These are phyloP conservation scores for Ashbya aceris DNA, from an alignment of 1,139 yeast species.

Conservation along the genomic window DNA sequence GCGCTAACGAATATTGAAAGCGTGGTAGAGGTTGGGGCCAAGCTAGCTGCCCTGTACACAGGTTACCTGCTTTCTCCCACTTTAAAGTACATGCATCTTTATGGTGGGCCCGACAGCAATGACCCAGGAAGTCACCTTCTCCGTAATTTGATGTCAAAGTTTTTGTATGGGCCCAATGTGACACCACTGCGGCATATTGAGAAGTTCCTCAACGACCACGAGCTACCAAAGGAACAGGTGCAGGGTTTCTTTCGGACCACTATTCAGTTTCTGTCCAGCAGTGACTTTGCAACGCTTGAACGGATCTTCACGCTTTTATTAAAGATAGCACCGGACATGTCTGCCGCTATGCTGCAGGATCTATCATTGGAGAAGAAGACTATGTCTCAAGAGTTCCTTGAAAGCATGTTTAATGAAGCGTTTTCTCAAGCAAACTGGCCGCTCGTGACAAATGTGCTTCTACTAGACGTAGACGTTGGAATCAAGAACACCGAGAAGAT, in stretches of 20 bases:
- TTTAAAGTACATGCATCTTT: slow-evolving; percentile 14
- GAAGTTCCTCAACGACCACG: slow-evolving; percentile 13
- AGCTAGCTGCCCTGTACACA: slow-evolving; percentile 15
- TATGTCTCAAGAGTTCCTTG: slow-evolving; percentile 40
- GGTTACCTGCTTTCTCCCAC: slow-evolving; percentile 18
- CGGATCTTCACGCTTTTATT: slow-evolving; percentile 35
- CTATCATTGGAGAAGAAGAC: slow-evolving; percentile 39
- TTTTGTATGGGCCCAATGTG: slow-evolving; percentile 13
- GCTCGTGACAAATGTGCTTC: slow-evolving; percentile 37
- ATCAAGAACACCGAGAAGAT: slow-evolving; percentile 31
- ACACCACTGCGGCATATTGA: slow-evolving; percentile 15
- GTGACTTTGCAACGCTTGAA: slow-evolving; percentile 33
- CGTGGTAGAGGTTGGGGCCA: slow-evolving; percentile 11
- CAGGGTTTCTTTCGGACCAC: slow-evolving; percentile 20
- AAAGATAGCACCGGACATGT: slow-evolving; percentile 29
- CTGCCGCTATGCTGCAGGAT: slow-evolving; percentile 35
- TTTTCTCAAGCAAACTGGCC: slow-evolving; percentile 33
- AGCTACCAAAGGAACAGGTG: slow-evolving; percentile 10
- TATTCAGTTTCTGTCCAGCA: slow-evolving; percentile 17
- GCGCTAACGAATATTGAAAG: slow-evolving; percentile 17
- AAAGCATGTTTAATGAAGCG: slow-evolving; percentile 25
- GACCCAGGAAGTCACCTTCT: slow-evolving; percentile 1
- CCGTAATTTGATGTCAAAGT: slow-evolving; percentile 10
- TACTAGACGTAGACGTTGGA: slow-evolving; percentile 45
- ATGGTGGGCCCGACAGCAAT: not conserved